Conservation (phyloP, 176 grass and related monocot genomes). For the Bothriochloa decipiens region DNA sequence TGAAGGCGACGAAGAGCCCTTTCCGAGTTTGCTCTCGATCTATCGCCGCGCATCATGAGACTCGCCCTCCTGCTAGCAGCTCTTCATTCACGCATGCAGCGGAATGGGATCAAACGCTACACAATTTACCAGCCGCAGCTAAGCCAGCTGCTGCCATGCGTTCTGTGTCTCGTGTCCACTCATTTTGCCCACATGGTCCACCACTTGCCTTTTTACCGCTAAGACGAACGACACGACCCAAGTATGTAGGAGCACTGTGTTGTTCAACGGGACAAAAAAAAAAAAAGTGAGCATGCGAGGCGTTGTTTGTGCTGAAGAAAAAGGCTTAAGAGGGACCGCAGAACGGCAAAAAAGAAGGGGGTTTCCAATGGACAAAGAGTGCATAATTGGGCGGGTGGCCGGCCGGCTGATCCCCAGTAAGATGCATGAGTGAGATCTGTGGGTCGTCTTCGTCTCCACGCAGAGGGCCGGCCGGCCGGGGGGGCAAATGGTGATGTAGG, state of each 20-base stretch:
- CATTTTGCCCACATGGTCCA: neutral
- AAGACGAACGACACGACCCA: no score
- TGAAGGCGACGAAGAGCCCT: neutral
- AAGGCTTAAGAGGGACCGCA: constrained; percentile 34
- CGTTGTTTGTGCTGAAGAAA: neutral
- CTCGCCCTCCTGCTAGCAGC: no score
- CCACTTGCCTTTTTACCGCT: neutral
- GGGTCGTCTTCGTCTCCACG: neutral
- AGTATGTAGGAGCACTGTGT: neutral
- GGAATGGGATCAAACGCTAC: neutral
- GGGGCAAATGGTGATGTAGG: constrained; percentile 34
- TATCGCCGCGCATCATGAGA: no score
- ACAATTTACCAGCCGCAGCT: no score
- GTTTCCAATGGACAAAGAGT: neutral
- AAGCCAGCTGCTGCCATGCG: no score
- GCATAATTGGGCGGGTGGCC: constrained; percentile 31
- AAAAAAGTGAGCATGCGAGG: neutral
- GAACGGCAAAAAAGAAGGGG: neutral
- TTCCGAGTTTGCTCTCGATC: no score
- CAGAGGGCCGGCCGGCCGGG: neutral
- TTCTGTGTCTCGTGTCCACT: neutral
- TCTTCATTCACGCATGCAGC: neutral
- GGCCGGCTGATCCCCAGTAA: neutral
- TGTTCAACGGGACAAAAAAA: neutral
- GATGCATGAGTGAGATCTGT: no score